Base-by-base conservation (phyloP, 768 basidiomycete genomes). In the Suillus weaverae region DNA sequence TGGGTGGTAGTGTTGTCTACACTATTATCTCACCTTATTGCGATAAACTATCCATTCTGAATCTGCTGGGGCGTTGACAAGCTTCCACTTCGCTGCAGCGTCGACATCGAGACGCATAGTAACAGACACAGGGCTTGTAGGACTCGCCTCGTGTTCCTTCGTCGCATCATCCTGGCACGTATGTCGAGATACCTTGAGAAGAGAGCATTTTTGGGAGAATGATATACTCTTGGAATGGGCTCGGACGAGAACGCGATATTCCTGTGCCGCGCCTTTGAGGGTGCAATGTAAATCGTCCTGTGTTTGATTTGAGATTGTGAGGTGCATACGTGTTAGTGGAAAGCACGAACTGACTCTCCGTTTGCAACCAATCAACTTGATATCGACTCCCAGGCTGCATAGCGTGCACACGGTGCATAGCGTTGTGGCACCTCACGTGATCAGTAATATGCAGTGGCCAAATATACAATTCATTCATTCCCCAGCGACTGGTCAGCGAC, bases 1-100 rank as follows among this genome's bases (percentile, higher is more conserved):
- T 4, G 30, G 1, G 56, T 18, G 26, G 26, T 39, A 59, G 11
- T 16, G 26, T 2, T 3, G 6, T 59, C 57, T 39, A 41, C 18
- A 39, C 10, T 6, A 59, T 30, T 41, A 30, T 41, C 83, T 57
- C 66, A 90, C 89, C 73, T 80, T 80, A 66, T 78, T 80, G 53
- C 81, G 77, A 69, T 86, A 91, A 32, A 90, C 70, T 43, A 79
- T 74, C 88, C 89, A 91, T 3, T 84, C 84, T 68, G 80, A 85
- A 48, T 78, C 78, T 13, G 79, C 76, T 10, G 78, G 75, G 9
- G 82, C 74, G 2, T 70, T 54, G 14, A 88, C 69, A 33, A 74
- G 71, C 67, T 81, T 77, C 85, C 86, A 88, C n/a, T 72, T 77
- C 18, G 81, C 78, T 1, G 77, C 70, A 30, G 68, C 66, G 50